phyloP scores from a whole-genome alignment of 2,329 filamentous ascomycete genomes.

The Pochonia chlamydosporia region DNA sequence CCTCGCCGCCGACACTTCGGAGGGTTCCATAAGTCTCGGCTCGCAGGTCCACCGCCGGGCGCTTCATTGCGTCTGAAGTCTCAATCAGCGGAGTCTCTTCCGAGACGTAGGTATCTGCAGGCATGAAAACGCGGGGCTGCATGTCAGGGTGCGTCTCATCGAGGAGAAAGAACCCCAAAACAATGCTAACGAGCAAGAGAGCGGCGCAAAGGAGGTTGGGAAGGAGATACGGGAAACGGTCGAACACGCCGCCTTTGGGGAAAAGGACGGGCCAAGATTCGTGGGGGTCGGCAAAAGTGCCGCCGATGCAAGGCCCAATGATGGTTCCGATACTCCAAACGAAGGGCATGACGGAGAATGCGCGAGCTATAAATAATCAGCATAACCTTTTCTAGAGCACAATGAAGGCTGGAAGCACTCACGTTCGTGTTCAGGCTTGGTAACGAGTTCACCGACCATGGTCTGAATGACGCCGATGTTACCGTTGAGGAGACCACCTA shows the following conservation, averaged over 20 bases:
- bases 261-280: conserved; percentile 68
- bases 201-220: conserved; percentile 81
- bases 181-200: conserved; percentile 71
- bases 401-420: conserved; percentile 31
- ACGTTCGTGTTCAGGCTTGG: conserved; percentile 81
- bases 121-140: conserved; percentile 47
- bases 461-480: conserved; percentile 90
- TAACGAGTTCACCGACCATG: conserved; percentile 86
- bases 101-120: conserved; percentile 45
- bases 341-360: conserved; percentile 90
- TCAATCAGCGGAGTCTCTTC: conserved; percentile 71
- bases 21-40: conserved; percentile 79
- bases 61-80: conserved; percentile 67
- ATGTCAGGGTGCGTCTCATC: conserved; percentile 87
- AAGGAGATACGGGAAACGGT: conserved; percentile 76
- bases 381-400: neutral
- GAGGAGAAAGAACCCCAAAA: conserved; percentile 74
- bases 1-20: conserved; percentile 37
- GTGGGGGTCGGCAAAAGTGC: conserved; percentile 75
- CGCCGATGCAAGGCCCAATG: conserved; percentile 81
- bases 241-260: conserved; percentile 63
- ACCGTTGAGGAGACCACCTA: conserved; percentile 82
- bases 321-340: conserved; percentile 91
- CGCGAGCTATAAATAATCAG: conserved; percentile 52
- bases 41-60: conserved; percentile 66